phyloP scores from a whole-genome alignment of 371 early-diverging fungal genomes.

The Zychaea mexicana region DNA sequence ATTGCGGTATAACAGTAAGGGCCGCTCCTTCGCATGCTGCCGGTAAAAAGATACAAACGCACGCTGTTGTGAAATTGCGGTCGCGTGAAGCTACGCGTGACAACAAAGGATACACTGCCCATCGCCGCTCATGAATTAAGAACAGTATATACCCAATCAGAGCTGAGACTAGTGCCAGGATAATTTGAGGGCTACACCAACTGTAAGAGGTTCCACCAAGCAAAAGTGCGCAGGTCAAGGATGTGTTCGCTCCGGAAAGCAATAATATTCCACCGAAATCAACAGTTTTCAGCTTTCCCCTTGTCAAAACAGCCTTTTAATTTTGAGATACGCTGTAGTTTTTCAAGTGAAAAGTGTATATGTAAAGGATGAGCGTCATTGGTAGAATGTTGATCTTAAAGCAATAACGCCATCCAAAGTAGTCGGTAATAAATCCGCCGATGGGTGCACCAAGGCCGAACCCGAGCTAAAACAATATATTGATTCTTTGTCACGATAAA shows the following conservation, averaged over 20 bases:
- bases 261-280: slow-evolving; percentile 62
- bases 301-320: slow-evolving; percentile 13
- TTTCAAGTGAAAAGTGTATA: slow-evolving; percentile 13
- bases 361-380: not conserved
- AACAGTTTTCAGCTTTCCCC: slow-evolving; percentile 41
- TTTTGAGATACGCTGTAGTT: slow-evolving; percentile 19
- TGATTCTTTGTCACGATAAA: too few species aligned
- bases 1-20: not conserved
- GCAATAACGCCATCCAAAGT: too few species aligned
- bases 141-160: not conserved
- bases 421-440: too few species aligned
- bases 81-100: not conserved
- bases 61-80: not conserved
- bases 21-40: not conserved
- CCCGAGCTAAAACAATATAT: slow-evolving; percentile 20
- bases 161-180: slow-evolving; percentile 43
- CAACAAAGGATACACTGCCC: not conserved
- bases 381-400: too few species aligned
- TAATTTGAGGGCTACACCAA: slow-evolving; percentile 59
- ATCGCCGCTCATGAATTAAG: not conserved
- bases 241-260: slow-evolving; percentile 47
- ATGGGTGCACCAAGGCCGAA: slow-evolving; percentile 36
- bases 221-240: slow-evolving; percentile 55
- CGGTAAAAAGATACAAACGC: not conserved
- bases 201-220: slow-evolving; percentile 61